Conservation (phyloP, 345 rosid genomes). For the Gossypium stocksii region DNA sequence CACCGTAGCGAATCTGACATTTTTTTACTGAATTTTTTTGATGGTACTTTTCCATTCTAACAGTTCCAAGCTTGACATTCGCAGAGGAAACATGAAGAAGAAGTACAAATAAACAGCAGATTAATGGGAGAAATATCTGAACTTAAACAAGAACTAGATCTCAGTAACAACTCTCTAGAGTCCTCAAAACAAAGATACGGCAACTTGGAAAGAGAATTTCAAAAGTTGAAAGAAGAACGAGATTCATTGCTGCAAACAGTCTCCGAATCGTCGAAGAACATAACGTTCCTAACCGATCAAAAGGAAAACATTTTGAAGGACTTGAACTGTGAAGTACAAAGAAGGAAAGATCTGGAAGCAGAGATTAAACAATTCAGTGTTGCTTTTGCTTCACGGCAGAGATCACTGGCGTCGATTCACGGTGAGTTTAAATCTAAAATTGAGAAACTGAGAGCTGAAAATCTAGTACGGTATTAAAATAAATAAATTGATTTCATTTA, state of each 20-base stretch:
- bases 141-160: constrained; percentile 49
- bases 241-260: constrained; percentile 39
- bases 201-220: constrained; percentile 54
- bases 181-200: constrained; percentile 44
- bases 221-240: constrained; percentile 55
- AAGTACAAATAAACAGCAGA: constrained; percentile 40
- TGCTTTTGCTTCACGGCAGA: constrained; percentile 62
- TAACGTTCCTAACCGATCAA: constrained; percentile 36
- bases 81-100: constrained; percentile 64
- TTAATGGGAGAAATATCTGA: constrained; percentile 56
- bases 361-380: constrained; percentile 64
- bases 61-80: constrained; percentile 16
- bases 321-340: constrained; percentile 49
- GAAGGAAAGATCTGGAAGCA: constrained; percentile 62
- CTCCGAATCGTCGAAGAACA: constrained; percentile 44
- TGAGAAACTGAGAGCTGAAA: constrained; percentile 48
- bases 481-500: not conserved
- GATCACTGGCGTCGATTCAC: constrained; percentile 50
- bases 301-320: constrained; percentile 64
- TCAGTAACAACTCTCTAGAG: constrained; percentile 42
- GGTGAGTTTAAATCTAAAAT: constrained; percentile 59
- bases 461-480: constrained; percentile 29
- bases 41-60: not conserved
- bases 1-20: no score
- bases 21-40: no score